A percentile compares a stretch with the other conserved stretches of the same genome.
phyloP scores from a whole-genome alignment of 2,329 filamentous ascomycete species.

The Paecilomyces sp. region DNA sequence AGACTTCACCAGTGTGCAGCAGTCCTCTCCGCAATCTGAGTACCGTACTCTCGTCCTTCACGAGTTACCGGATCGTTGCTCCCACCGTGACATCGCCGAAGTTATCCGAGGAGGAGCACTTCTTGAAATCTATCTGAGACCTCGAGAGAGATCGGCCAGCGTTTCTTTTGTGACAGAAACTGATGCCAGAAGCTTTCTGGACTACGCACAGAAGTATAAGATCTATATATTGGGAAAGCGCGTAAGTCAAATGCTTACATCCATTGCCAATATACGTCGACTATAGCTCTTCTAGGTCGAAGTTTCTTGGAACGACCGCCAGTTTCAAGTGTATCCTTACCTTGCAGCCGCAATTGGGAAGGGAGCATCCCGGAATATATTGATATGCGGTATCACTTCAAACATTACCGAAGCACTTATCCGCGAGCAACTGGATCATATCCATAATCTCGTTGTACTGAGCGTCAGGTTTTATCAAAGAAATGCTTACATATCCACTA shows the following conservation, averaged over 20 bases:
- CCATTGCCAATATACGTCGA: background rate
- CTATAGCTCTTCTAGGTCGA: constrained; percentile 47
- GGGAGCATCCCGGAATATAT: constrained; percentile 67
- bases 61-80: constrained; percentile 56
- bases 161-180: constrained; percentile 63
- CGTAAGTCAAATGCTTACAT: constrained; percentile 39
- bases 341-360: constrained; percentile 56
- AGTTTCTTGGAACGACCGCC: constrained; percentile 62
- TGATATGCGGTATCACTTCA: constrained; percentile 55
- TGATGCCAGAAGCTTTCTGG: constrained; percentile 58
- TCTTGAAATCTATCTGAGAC: constrained; percentile 59
- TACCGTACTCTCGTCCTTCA: constrained; percentile 47
- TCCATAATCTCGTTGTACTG: constrained; percentile 69
- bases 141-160: constrained; percentile 52
- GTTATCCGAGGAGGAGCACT: constrained; percentile 64
- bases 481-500: constrained; percentile 64
- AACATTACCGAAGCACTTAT: constrained; percentile 58
- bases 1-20: constrained; percentile 11
- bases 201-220: constrained; percentile 57
- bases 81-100: constrained; percentile 58
- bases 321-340: constrained; percentile 59
- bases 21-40: constrained; percentile 8
- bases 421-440: constrained; percentile 70
- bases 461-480: constrained; percentile 52
- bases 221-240: constrained; percentile 63